These are phyloP conservation scores for Physcia stellaris DNA, from an alignment of 495 filamentous ascomycete genomes.

Conservation along the genomic window DNA sequence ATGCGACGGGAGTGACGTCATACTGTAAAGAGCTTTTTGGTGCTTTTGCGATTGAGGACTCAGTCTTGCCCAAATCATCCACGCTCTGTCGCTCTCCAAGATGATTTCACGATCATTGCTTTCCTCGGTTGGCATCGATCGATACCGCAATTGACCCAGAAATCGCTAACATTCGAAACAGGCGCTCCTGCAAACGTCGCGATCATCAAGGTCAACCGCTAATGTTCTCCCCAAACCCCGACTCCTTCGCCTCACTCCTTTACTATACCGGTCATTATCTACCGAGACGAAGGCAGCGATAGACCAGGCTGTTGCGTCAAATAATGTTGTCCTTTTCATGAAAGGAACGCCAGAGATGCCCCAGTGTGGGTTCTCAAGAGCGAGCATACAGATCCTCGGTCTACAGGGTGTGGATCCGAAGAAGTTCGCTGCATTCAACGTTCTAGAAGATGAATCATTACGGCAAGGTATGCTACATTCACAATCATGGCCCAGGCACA, in stretches of 20 bases:
- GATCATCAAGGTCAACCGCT: conserved; percentile 11
- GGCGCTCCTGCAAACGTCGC: conserved; percentile 26
- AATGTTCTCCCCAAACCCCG: conserved; percentile 14
- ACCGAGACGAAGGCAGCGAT: conserved; percentile 64
- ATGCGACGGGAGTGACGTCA: no score
- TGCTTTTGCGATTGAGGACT: no score
- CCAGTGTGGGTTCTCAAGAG: conserved; percentile 96
- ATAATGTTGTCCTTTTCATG: conserved; percentile 96
- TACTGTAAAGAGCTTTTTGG: no score
- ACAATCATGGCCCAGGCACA: neutral
- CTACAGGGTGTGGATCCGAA: conserved; percentile 90
- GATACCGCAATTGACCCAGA: conserved; percentile 1
- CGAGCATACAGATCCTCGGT: conserved; percentile 86
- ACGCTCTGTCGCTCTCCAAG: no score
- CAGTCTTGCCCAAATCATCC: no score
- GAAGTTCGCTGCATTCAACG: conserved; percentile 95
- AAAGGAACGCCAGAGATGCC: conserved; percentile 94
- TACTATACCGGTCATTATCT: conserved; percentile 54
- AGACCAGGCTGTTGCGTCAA: conserved; percentile 68
- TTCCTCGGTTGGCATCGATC: neutral
- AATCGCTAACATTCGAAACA: conserved; percentile 7
- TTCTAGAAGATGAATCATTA: conserved; percentile 79
- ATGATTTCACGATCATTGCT: neutral
- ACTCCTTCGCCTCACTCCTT: conserved; percentile 18
- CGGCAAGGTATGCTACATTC: conserved; percentile 53